Evolutionary conservation across 2,329 filamentous ascomycete genomes (phyloP).

Genomic region (Conoideocrella luteorostrata): DNA sequence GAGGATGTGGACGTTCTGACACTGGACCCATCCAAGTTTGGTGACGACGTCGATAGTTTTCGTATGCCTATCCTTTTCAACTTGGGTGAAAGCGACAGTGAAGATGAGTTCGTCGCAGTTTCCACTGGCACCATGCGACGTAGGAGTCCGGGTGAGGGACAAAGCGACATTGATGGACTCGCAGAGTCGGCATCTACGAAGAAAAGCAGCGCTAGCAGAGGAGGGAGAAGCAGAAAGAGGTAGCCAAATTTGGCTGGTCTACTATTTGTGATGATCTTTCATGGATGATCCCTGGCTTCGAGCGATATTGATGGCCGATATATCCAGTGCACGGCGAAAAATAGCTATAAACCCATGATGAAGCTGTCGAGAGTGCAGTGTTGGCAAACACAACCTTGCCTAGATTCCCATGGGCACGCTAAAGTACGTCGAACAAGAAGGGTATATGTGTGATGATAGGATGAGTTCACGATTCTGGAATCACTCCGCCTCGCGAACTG

Average conservation of each 20-base stretch:
- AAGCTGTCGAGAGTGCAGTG: too few relatives aligned
- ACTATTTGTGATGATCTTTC: too few relatives aligned
- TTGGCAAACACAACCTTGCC: too few relatives aligned
- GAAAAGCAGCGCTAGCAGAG: conserved; percentile 31
- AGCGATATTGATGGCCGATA: too few relatives aligned
- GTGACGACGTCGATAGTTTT: conserved; percentile 60
- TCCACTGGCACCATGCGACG: conserved; percentile 78
- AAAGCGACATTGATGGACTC: conserved; percentile 54
- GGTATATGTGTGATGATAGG: too few relatives aligned
- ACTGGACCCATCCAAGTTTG: conserved; percentile 58
- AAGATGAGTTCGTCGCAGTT: conserved; percentile 73
- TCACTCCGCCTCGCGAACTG: too few relatives aligned
- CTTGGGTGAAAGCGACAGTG: conserved; percentile 88
- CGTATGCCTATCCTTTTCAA: conserved; percentile 91
- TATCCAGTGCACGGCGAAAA: too few relatives aligned
- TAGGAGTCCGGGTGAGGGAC: conserved; percentile 70
- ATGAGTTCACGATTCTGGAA: too few relatives aligned
- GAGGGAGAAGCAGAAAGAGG: conserved; percentile 36
- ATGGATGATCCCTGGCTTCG: too few relatives aligned
- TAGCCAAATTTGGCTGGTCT: conserved; percentile 11
- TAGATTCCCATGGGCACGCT: too few relatives aligned
- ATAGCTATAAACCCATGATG: too few relatives aligned
- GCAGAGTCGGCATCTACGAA: conserved; percentile 31
- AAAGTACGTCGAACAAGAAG: too few relatives aligned
- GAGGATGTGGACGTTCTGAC: conserved; percentile 89